phyloP scores from a whole-genome alignment of 208 protist species.

The Acanthamoeba triangularis region DNA sequence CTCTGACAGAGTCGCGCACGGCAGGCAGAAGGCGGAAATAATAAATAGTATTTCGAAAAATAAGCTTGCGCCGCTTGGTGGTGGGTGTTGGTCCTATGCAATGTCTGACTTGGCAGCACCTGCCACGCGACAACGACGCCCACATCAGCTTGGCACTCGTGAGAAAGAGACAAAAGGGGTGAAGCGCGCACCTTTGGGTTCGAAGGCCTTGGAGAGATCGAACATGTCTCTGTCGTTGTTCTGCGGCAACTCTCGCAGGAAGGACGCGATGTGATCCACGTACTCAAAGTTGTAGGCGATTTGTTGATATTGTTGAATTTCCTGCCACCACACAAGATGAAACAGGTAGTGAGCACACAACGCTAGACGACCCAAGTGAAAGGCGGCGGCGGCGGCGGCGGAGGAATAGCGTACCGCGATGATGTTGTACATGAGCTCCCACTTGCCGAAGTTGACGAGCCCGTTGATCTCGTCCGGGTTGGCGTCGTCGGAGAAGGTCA shows the following conservation, averaged over 20 bases:
- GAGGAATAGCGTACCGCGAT: conserved; percentile 53
- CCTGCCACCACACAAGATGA: not conserved
- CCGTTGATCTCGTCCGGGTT: conserved; percentile 83
- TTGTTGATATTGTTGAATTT: conserved; percentile 80
- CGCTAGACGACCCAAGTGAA: no score
- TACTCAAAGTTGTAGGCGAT: conserved; percentile 75
- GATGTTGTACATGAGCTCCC: conserved; percentile 70
- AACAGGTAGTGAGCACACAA: not conserved
- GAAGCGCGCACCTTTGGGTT: conserved; percentile 55
- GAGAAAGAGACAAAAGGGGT: not conserved
- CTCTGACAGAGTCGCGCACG: no score
- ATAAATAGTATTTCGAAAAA: no score
- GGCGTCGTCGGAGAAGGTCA: conserved; percentile 83
- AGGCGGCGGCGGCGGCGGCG: not conserved
- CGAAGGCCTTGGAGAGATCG: conserved; percentile 45
- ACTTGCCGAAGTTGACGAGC: conserved; percentile 82
- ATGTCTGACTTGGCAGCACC: conserved; percentile 11
- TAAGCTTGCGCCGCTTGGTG: no score
- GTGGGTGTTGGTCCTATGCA: not conserved
- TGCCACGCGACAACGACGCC: not conserved
- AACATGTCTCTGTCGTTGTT: conserved; percentile 76
- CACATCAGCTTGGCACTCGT: not conserved
- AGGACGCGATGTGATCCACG: conserved; percentile 65
- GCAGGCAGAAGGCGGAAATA: no score
- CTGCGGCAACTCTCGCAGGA: conserved; percentile 61